Evolutionary conservation across 257 asterid genomes (phyloP), one percentile per base, ranked within the genome.

Genomic region (Ehretia macrophylla): DNA sequence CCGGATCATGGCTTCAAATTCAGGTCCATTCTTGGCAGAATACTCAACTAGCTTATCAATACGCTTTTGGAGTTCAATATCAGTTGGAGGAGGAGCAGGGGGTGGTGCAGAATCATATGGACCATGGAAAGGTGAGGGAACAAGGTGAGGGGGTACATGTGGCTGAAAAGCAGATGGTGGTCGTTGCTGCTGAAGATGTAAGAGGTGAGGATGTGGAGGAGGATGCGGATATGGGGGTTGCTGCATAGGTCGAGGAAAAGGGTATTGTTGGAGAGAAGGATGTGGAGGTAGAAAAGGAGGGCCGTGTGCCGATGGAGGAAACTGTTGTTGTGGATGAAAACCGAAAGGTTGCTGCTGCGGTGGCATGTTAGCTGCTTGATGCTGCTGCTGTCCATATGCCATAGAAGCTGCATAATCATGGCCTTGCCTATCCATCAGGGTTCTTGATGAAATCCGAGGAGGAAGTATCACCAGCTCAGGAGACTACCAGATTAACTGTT

Each of bases 1-100:
- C 51, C 99, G 95, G 45, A 92, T 93, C 84, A 92, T 85, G 62
- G 89, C 93, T 77, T 92, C 99, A 70, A 92, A 88, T 70, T 86
- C 99, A 0, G 99, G 99, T 50, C 97, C 99, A 54, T 88, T 92
- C 79, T 92, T 92, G 65, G 83, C 86, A 58, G 93, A 81, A 81
- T 92, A 92, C 67, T 92, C 99, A 19, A 82, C 91, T 72, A 86
- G 66, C 66, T 88, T 92, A 72, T 92, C 99, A 17, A 92, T 92
- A 44, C 97, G 89, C 72, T 92, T 92, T 66, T 82, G 97, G 59
- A 88, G 91, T 65, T 92, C 99, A 14, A 90, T 85, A 57, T 92
- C 99, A 57, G 93, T 74, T 19, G 99, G 99, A 11, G 97, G 95
- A 51, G 95, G 95, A 59, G 95, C 72, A 45, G 88, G 90, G 35